Conservation (phyloP, 2,329 filamentous ascomycete genomes). For the Thielaviopsis euricoi region DNA sequence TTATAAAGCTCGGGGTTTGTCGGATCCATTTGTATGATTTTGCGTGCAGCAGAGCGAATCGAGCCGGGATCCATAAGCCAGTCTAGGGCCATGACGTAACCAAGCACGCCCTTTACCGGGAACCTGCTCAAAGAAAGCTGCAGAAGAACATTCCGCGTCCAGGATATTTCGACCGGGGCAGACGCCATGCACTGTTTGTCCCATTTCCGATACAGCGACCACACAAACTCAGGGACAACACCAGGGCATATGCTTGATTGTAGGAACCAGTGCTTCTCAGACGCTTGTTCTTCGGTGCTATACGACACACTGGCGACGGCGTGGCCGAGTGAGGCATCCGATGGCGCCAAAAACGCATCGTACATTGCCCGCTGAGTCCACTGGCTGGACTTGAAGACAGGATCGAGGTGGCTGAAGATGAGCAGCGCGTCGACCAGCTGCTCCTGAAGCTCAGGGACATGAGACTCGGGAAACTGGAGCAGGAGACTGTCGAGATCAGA, state of each 20-base stretch:
- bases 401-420: conserved; percentile 49
- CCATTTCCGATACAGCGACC: neutral
- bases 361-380: conserved; percentile 21
- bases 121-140: conserved; percentile 34
- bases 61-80: conserved; percentile 33
- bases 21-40: conserved; percentile 50
- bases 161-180: conserved; percentile 23
- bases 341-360: conserved; percentile 34
- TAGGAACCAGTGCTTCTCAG: neutral
- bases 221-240: conserved; percentile 1
- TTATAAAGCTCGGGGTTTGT: conserved; percentile 57
- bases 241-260: neutral
- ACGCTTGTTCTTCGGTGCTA: too few relatives aligned
- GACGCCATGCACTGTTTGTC: neutral
- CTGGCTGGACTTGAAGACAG: conserved; percentile 18
- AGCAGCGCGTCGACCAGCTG: conserved; percentile 54
- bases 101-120: conserved; percentile 29
- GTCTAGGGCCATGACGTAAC: conserved; percentile 56
- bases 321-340: conserved; percentile 15
- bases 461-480: conserved; percentile 27
- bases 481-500: conserved; percentile 56
- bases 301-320: neutral
- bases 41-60: conserved; percentile 56
- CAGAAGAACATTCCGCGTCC: conserved; percentile 37
- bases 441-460: conserved; percentile 21